A percentile compares a stretch with the other conserved stretches of the same genome.
Evolutionary conservation across 345 rosid species (phyloP).

Genomic region (Aegle marmelos): DNA sequence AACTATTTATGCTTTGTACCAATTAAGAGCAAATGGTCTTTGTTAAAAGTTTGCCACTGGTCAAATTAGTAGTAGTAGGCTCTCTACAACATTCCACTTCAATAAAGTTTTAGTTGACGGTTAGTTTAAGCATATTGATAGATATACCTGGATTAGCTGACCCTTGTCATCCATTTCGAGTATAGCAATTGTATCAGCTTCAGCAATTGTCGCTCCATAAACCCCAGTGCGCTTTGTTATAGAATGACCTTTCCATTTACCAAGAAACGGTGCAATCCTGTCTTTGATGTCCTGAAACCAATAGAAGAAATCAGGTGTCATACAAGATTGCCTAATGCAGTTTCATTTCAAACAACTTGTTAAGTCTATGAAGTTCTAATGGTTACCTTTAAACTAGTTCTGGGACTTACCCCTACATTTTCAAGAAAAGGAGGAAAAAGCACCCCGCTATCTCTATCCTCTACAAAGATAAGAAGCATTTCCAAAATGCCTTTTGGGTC

Average conservation of each 20-base stretch:
- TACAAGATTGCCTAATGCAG: not conserved
- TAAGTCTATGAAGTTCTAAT: not conserved
- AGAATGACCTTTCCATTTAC: slow-evolving; percentile 88
- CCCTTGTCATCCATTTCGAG: slow-evolving; percentile 67
- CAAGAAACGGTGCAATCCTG: slow-evolving; percentile 68
- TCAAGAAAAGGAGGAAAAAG: slow-evolving; percentile 54
- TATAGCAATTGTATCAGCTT: slow-evolving; percentile 56
- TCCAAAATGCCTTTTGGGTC: slow-evolving; percentile 79
- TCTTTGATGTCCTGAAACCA: slow-evolving; percentile 43
- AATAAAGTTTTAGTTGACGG: not conserved
- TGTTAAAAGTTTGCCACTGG: not conserved
- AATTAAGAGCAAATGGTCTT: not conserved
- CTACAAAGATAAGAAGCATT: slow-evolving; percentile 83
- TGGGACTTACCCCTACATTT: slow-evolving; percentile 29
- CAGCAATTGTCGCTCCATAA: slow-evolving; percentile 79
- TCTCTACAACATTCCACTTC: not conserved
- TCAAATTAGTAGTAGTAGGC: not conserved
- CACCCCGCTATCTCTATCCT: slow-evolving; percentile 52
- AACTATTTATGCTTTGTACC: not conserved
- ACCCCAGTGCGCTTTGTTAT: slow-evolving; percentile 83
- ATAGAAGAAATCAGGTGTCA: slow-evolving; percentile 3
- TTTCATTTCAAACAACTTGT: slow-evolving; percentile 7
- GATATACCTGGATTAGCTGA: slow-evolving; percentile 64
- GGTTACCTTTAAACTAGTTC: not conserved
- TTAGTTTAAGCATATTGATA: slow-evolving; percentile 17